Base-by-base conservation (phyloP, 1,139 yeast genomes). In the Zygotorulaspora mrakii region DNA sequence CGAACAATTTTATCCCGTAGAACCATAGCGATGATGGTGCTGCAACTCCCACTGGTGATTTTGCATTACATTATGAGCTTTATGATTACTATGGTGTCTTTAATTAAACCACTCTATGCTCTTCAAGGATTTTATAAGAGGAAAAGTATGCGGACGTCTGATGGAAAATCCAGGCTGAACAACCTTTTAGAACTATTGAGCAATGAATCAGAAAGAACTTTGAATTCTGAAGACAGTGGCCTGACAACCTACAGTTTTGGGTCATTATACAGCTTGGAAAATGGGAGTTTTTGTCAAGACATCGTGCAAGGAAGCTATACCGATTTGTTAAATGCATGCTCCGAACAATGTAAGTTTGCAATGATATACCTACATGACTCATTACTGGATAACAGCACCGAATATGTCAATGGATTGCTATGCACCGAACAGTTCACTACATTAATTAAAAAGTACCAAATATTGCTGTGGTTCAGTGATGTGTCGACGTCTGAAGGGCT, bases 401-500 rank as follows among this genome's bases (percentile, higher is more conserved):
- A 65, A 3, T 77, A 85, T 42, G 75, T 80, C 42, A 64, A 71
- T n/a, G 70, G 72, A 10, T 71, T 84, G 3, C 63, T 88, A 31
- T 66, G 79, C 26, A 70, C 76, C 48, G 73, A 72, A 1, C 65
- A 64, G 23, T 78, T 87, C 41, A 65, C 76, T 5, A 65, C 66
- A 7, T 65, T 82, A 35, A 64, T 85, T 34, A 57, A 57, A 22
- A 66, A 66, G 23, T 75, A 76, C 39, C 73, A 72, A 37, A 61
- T 80, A 3, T 55, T 87, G 2, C 67, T 87, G 4, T 91, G 97
- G 97, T 95, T 94, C 25, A 96, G 96, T 6, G 84, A 85, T 57
- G 76, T 84, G 21, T 74, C 77, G 11, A 49, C 50, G 2, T 77
- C 88, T 10, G 97, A 91, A 62, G 86, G 94, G 1, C 82, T 78